Evolutionary conservation across 2,329 filamentous ascomycete species (phyloP).

Genomic region (Plectosphaerella sp.): DNA sequence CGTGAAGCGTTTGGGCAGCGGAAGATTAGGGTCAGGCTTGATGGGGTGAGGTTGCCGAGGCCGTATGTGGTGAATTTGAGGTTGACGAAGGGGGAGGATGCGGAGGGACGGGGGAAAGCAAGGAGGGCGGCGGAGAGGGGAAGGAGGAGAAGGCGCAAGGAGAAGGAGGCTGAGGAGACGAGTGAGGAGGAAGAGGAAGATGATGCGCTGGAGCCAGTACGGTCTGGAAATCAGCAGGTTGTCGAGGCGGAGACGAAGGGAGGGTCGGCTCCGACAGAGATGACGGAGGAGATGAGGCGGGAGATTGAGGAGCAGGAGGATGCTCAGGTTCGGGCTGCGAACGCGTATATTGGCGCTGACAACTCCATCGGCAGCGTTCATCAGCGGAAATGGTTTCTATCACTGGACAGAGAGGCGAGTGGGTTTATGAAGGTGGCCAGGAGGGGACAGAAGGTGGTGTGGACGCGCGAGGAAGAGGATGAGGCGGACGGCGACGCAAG

Average conservation of each 20-base stretch:
- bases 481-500: slow-evolving; percentile 12
- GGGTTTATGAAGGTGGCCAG: slow-evolving; percentile 44
- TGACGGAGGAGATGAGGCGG: slow-evolving; percentile 29
- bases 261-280: slow-evolving; percentile 3
- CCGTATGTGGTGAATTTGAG: slow-evolving; percentile 51
- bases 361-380: slow-evolving; percentile 65
- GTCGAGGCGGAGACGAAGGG: background rate
- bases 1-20: slow-evolving; percentile 45
- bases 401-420: slow-evolving; percentile 53
- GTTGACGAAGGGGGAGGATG: slow-evolving; percentile 40
- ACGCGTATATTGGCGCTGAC: slow-evolving; percentile 61
- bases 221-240: background rate
- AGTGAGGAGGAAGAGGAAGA: slow-evolving; percentile 15
- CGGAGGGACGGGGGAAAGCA: slow-evolving; percentile 21
- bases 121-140: background rate
- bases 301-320: slow-evolving; percentile 44
- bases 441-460: slow-evolving; percentile 13
- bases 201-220: slow-evolving; percentile 5
- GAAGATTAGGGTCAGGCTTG: slow-evolving; percentile 52
- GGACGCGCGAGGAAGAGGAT: slow-evolving; percentile 6
- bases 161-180: slow-evolving; percentile 4
- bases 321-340: slow-evolving; percentile 50
- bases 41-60: slow-evolving; percentile 48
- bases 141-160: background rate
- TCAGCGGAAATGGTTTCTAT: slow-evolving; percentile 63